Conservation (phyloP, 495 filamentous ascomycete species). For the Xylaria flabelliformis region DNA sequence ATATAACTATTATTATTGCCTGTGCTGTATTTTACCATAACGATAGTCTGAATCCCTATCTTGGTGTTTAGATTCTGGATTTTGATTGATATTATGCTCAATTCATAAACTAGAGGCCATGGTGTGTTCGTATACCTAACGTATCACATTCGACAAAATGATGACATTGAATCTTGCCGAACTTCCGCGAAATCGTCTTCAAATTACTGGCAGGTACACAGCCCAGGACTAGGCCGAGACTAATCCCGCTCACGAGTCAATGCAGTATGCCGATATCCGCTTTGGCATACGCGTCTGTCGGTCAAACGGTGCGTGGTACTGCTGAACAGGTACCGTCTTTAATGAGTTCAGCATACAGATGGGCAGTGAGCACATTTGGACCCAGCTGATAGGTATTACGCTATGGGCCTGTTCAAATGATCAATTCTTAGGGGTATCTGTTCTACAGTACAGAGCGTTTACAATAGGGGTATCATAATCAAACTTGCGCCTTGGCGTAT, state of each 20-base stretch:
- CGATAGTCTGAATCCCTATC: background rate
- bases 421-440: background rate
- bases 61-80: background rate
- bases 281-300: slow-evolving; percentile 2
- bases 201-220: background rate
- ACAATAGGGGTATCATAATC: slow-evolving; percentile 20
- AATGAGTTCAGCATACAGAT: background rate
- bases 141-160: background rate
- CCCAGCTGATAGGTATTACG: background rate
- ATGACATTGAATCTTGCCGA: background rate
- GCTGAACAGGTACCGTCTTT: background rate
- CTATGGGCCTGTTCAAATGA: background rate
- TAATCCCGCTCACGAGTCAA: slow-evolving; percentile 7
- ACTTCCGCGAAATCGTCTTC: background rate
- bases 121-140: background rate
- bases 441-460: background rate
- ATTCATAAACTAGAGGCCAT: background rate
- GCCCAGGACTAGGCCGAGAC: slow-evolving; percentile 3
- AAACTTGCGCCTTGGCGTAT: slow-evolving; percentile 1
- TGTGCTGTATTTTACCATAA: background rate
- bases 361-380: background rate
- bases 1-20: background rate
- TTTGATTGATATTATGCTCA: background rate
- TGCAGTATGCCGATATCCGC: slow-evolving; percentile 14
- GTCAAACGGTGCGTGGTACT: background rate